A percentile compares a stretch with the other conserved stretches of the same genome.
These are phyloP conservation scores for Porodaedalea pini DNA, from an alignment of 1,284 basidiomycete genomes.

Conservation along the genomic window DNA sequence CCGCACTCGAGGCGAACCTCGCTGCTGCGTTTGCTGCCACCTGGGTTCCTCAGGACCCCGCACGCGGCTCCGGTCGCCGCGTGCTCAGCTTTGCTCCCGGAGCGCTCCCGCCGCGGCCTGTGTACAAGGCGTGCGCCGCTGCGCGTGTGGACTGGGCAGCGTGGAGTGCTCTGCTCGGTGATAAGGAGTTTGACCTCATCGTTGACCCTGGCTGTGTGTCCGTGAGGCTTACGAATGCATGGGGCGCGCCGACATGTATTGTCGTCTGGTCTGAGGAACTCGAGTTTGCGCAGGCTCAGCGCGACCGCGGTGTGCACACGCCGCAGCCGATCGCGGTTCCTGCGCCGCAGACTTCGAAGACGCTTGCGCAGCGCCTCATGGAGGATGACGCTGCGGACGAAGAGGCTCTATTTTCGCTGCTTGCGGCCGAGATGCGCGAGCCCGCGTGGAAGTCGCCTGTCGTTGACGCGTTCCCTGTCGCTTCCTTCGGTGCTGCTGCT, in stretches of 20 bases:
- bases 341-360: constrained; percentile 38
- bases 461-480: constrained; percentile 49
- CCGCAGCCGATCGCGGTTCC: constrained; percentile 2
- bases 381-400: constrained; percentile 66
- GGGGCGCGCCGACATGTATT: constrained; percentile 41
- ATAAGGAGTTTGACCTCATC: constrained; percentile 69
- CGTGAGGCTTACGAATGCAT: constrained; percentile 47
- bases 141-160: constrained; percentile 71
- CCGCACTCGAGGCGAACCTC: constrained; percentile 66
- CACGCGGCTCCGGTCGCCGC: constrained; percentile 64
- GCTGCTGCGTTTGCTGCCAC: constrained; percentile 59
- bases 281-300: neutral
- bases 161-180: constrained; percentile 67
- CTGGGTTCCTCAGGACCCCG: constrained; percentile 61
- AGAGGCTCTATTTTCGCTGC: constrained; percentile 67
- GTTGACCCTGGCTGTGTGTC: constrained; percentile 74
- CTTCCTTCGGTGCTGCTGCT: constrained; percentile 26
- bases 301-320: constrained; percentile 20
- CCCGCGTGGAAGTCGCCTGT: constrained; percentile 67
- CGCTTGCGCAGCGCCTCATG: constrained; percentile 66
- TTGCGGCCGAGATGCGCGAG: constrained; percentile 63
- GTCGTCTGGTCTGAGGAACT: constrained; percentile 57
- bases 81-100: constrained; percentile 69
- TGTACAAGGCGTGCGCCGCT: constrained; percentile 65
- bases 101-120: constrained; percentile 61